Evolutionary conservation across 2,329 filamentous ascomycete genomes (phyloP).

Genomic region (Lasiodiplodia hormozganensis): DNA sequence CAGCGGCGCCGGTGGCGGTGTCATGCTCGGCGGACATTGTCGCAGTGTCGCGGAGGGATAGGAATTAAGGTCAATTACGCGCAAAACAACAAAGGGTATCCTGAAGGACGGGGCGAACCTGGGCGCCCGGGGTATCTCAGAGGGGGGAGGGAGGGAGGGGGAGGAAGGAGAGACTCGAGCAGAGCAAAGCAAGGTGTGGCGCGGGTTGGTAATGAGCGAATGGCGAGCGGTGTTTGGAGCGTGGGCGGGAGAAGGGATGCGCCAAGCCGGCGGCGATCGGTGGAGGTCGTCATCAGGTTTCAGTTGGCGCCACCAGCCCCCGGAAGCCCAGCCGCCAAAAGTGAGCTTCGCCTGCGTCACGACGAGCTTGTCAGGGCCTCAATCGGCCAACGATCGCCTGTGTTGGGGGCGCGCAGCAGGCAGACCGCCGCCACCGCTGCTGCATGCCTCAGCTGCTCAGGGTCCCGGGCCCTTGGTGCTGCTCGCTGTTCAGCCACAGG

Average conservation of each 20-base stretch:
- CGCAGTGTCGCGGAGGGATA: background rate
- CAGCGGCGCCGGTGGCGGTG: conserved; percentile 3
- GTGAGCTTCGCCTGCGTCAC: conserved; percentile 6
- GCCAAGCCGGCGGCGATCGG: conserved; percentile 17
- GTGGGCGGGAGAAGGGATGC: conserved; percentile 19
- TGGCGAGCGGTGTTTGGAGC: conserved; percentile 5
- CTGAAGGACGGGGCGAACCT: background rate
- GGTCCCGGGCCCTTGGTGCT: background rate
- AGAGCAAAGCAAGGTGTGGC: conserved; percentile 2
- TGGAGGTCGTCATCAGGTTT: conserved; percentile 25
- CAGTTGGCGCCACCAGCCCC: conserved; percentile 11
- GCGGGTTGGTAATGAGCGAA: conserved; percentile 17
- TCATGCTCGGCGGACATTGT: conserved; percentile 22
- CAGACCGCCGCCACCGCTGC: background rate
- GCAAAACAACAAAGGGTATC: conserved; percentile 19
- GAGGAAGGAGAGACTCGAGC: background rate
- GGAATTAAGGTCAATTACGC: conserved; percentile 16
- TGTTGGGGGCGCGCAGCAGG: background rate
- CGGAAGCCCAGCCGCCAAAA: conserved; percentile 17
- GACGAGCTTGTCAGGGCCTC: conserved; percentile 2
- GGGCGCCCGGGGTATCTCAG: conserved; percentile 18
- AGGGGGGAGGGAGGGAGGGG: background rate
- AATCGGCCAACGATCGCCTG: background rate
- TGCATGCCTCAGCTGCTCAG: conserved; percentile 3
- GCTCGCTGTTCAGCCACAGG: conserved; percentile 14